Evolutionary conservation across 2,329 filamentous ascomycete species (phyloP).

Genomic region (Aspergillus caelatus): DNA sequence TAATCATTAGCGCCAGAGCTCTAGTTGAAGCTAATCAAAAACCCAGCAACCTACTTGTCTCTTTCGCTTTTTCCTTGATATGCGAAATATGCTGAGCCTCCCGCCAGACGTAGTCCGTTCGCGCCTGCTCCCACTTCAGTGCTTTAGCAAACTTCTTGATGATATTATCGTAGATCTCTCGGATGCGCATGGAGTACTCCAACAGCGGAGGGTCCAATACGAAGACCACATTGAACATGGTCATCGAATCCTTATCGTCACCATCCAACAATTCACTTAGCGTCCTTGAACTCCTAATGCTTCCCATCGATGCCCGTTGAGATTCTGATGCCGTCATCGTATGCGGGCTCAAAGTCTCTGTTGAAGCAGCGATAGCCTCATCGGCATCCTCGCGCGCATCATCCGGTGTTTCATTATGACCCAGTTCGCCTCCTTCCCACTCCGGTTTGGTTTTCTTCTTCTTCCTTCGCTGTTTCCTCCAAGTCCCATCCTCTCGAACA

Average conservation of each 20-base stretch:
- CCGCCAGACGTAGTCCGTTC: constrained; percentile 86
- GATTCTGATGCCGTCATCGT: constrained; percentile 25
- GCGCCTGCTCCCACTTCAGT: constrained; percentile 88
- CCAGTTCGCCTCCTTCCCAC: constrained; percentile 37
- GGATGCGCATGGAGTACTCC: constrained; percentile 71
- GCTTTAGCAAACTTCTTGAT: constrained; percentile 91
- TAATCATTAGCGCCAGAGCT: constrained; percentile 17
- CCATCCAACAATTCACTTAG: constrained; percentile 29
- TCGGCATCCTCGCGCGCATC: constrained; percentile 36
- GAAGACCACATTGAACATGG: constrained; percentile 98
- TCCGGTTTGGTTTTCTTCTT: constrained; percentile 40
- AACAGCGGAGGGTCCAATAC: constrained; percentile 78
- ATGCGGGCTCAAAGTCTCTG: constrained; percentile 28
- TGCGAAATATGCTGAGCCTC: constrained; percentile 82
- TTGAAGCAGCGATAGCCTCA: constrained; percentile 35
- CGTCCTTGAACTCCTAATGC: constrained; percentile 25
- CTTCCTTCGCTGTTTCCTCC: constrained; percentile 67
- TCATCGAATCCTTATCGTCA: constrained; percentile 67
- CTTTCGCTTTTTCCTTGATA: constrained; percentile 79
- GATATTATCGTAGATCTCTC: constrained; percentile 85
- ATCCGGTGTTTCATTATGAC: constrained; percentile 40
- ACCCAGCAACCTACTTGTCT: constrained; percentile 46
- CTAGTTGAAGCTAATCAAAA: neutral
- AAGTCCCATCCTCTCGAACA: constrained; percentile 74
- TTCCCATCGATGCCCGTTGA: constrained; percentile 27